Evolutionary conservation across 148 eudicot species (phyloP), one percentile per base, ranked within the genome.

Genomic region (Mesembryanthemum crystallinum): DNA sequence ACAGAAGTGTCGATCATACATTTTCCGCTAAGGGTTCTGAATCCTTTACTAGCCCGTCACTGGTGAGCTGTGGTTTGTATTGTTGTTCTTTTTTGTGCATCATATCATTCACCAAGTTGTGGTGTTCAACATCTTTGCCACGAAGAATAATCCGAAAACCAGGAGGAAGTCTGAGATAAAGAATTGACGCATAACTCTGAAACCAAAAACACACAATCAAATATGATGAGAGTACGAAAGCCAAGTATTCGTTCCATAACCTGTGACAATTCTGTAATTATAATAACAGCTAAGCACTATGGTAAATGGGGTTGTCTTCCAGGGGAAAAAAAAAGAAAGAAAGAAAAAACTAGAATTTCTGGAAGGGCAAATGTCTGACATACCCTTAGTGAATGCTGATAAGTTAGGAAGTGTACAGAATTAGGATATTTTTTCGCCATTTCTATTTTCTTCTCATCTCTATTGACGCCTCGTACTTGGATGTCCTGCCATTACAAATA

Each of bases 151-250:
- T 88, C 27, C 88, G 86, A 69, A 89, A 89, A 18, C 82, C 82
- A 66, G 85, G 77, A 73, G 97, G 91, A 65, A 91, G 23, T 76
- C 91, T 85, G 59, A 89, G 85, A 73, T 91, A 91, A 21, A 91
- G 84, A 76, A 91, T 91, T 17, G 93, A 85, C 63, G 90, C 88
- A 76, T 91, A 91, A 74, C 92, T 91, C 93, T 89, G 87, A 64
- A 18, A 54, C 30, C 30, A 42, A n/a, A 47, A 47, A 67, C 54
- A 45, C 18, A 27, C 35, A 7, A 18, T 54, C 15, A 4, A 17
- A 28, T 4, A 60, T 73, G 47, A 60, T 28, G 51, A 75, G 32
- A n/a, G 52, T 18, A 35, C 6, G 3, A 27, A 14, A 69, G 47
- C 13, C 29, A 24, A 28, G 25, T 69, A n/a, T 6, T 27, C 23